A percentile compares a stretch with the other conserved stretches of the same genome.
Evolutionary conservation across 345 rosid species (phyloP).

Genomic region (Citrus sinensis): DNA sequence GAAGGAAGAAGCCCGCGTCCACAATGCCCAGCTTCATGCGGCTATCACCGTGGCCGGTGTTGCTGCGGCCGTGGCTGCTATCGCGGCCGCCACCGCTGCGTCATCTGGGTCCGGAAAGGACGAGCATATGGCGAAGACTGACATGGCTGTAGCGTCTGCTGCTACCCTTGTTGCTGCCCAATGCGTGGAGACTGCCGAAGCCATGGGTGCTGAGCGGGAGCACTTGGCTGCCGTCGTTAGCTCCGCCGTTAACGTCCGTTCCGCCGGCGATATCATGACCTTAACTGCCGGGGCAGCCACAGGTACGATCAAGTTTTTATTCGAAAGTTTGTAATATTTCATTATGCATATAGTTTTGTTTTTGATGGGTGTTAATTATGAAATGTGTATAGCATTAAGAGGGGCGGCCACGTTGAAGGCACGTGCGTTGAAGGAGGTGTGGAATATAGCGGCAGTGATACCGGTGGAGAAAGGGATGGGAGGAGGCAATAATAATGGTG

Average conservation of each 20-base stretch:
- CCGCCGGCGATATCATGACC: slow-evolving; percentile 83
- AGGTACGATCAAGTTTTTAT: slow-evolving; percentile 30
- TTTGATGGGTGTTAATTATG: background rate
- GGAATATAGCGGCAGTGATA: slow-evolving; percentile 92
- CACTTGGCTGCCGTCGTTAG: slow-evolving; percentile 69
- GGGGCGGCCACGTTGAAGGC: slow-evolving; percentile 93
- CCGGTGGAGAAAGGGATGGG: slow-evolving; percentile 75
- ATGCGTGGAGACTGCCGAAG: slow-evolving; percentile 87
- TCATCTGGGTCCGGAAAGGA: slow-evolving; percentile 62
- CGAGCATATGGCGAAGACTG: slow-evolving; percentile 71
- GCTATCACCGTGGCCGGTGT: slow-evolving; percentile 79
- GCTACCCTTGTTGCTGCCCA: slow-evolving; percentile 88
- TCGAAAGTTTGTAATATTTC: background rate
- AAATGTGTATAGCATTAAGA: slow-evolving; percentile 54
- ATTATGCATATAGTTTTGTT: background rate
- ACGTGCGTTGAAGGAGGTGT: slow-evolving; percentile 76
- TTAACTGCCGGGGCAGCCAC: slow-evolving; percentile 92
- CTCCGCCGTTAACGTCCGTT: slow-evolving; percentile 81
- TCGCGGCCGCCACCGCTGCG: slow-evolving; percentile 75
- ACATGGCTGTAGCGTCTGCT: slow-evolving; percentile 87
- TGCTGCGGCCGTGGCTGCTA: slow-evolving; percentile 85
- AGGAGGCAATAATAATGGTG: slow-evolving; percentile 38
- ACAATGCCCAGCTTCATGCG: slow-evolving; percentile 82
- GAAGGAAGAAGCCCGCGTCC: slow-evolving; percentile 77
- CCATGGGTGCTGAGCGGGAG: slow-evolving; percentile 87